Percentiles rank a stretch among this genome's conserved stretches.
Conservation (phyloP, 2,329 filamentous ascomycete genomes). For the Lithohypha guttulata region DNA sequence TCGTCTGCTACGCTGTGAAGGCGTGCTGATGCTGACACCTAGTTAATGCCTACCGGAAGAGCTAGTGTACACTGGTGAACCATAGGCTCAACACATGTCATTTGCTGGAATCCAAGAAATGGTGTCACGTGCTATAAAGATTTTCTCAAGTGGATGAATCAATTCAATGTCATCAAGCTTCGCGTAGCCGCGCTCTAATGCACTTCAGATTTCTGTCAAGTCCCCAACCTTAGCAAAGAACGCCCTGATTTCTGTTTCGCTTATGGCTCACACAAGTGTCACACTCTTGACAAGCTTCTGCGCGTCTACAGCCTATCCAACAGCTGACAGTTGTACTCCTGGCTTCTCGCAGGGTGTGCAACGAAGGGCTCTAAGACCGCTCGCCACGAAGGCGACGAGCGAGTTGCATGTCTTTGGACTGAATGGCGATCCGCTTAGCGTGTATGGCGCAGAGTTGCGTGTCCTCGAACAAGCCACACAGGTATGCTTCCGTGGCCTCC, state of each 20-base stretch:
- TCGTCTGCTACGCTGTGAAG: slow-evolving; percentile 1
- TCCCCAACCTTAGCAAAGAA: too few relatives aligned
- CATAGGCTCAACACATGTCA: background rate
- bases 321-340: too few relatives aligned
- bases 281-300: too few relatives aligned
- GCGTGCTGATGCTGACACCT: background rate
- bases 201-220: too few relatives aligned
- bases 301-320: too few relatives aligned
- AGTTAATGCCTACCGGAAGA: background rate
- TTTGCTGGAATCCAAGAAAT: slow-evolving; percentile 2
- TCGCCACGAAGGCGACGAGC: slow-evolving; percentile 2
- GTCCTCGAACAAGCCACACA: slow-evolving; percentile 47
- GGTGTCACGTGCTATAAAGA: too few relatives aligned
- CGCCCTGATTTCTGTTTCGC: too few relatives aligned
- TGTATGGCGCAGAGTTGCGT: slow-evolving; percentile 76
- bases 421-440: slow-evolving; percentile 3
- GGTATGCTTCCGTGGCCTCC: slow-evolving; percentile 2
- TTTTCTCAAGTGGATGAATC: too few relatives aligned
- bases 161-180: too few relatives aligned
- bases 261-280: too few relatives aligned
- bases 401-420: slow-evolving; percentile 2
- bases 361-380: background rate
- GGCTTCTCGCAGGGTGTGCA: too few relatives aligned
- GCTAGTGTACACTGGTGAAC: background rate
- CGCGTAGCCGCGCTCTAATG: too few relatives aligned